Base-by-base conservation (phyloP, 2,329 filamentous ascomycete genomes). In the Sporothrix protearum region DNA sequence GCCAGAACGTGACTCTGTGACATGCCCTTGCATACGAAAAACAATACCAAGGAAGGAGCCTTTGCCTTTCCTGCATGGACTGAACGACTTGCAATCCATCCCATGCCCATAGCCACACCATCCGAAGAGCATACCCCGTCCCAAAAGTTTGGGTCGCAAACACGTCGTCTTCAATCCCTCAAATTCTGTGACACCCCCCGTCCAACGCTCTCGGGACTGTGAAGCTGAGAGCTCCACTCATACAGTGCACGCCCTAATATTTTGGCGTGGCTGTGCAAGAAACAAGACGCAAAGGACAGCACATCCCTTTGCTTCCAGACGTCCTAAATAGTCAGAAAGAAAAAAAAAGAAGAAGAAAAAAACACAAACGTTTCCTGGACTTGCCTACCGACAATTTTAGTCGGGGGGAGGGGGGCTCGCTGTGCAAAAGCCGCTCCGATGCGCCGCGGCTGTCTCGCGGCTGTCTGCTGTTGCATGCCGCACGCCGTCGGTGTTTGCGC, bases 101-200 rank as follows among this genome's bases (percentile, higher is more conserved):
- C 22, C 22, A n/a, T 2, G 3, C 33, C 33, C n/a, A n/a, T 25
- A n/a, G n/a, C n/a, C n/a, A n/a, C n/a, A n/a, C 57, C 57, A 25
- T 63, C 57, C 33, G 57, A 63, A 42, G 36, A 63, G 33, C 57
- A 63, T 42, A 42, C 19, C n/a, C n/a, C n/a, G n/a, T n/a, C n/a
- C n/a, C n/a, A n/a, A n/a, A 33, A 42, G 1, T 25, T 63, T 25
- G 19, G 57, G 19, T 61, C 19, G 57, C 57, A 61, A 61, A 42
- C 7, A 39, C 57, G 57, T 53, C 49, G n/a, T 53, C 22, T 28
- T 16, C 22, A 12, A n/a, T 12, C 12, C 22, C 12, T 8, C 14
- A 22, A 25, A 2, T 53, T 22, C 49, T 19, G 42, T 47, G 42
- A 4, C 42, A 47, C 19, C 14, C 14, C 42, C 42, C 42, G 19